Percentiles rank a stretch among this genome's conserved stretches.
These are phyloP conservation scores for Yarrowia keelungensis DNA, from an alignment of 805 yeast species.

Conservation along the genomic window DNA sequence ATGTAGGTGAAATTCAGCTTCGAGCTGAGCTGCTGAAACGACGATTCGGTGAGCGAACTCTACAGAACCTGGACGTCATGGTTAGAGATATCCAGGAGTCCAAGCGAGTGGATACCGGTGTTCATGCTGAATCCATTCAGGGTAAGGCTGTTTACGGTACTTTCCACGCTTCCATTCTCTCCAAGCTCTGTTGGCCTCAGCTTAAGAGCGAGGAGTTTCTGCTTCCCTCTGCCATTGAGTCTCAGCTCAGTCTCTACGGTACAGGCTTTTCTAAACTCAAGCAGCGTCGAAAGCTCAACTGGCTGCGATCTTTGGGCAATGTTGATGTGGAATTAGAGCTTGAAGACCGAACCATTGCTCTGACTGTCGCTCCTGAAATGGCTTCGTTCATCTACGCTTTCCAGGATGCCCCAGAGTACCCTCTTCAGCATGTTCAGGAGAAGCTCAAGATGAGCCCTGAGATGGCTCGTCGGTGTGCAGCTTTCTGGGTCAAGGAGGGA, in stretches of 20 bases:
- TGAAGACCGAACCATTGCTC: constrained; percentile 53
- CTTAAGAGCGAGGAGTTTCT: constrained; percentile 55
- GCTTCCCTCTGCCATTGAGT: constrained; percentile 58
- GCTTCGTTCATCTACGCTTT: constrained; percentile 69
- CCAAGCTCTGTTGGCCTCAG: constrained; percentile 83
- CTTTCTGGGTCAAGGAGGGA: constrained; percentile 70
- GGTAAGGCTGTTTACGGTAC: constrained; percentile 23
- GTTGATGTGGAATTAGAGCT: constrained; percentile 67
- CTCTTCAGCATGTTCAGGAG: constrained; percentile 50
- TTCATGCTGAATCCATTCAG: constrained; percentile 49
- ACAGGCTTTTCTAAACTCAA: constrained; percentile 55
- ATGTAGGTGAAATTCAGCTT: constrained; percentile 49
- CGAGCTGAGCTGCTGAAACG: constrained; percentile 63
- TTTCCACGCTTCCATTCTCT: constrained; percentile 62
- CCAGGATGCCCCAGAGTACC: constrained; percentile 47
- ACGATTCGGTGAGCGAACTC: constrained; percentile 70
- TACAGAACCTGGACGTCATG: constrained; percentile 83
- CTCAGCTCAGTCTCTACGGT: constrained; percentile 53
- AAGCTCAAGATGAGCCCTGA: constrained; percentile 55
- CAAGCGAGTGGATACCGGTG: constrained; percentile 53
- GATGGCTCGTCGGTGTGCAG: constrained; percentile 53
- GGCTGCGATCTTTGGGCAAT: constrained; percentile 65
- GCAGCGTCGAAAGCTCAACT: constrained; percentile 62
- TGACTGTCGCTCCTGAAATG: constrained; percentile 69
- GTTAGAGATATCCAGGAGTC: constrained; percentile 71